Evolutionary conservation across 1,284 basidiomycete genomes (phyloP), one percentile per base, ranked within the genome.

Genomic region (Ustilago cynodontis): DNA sequence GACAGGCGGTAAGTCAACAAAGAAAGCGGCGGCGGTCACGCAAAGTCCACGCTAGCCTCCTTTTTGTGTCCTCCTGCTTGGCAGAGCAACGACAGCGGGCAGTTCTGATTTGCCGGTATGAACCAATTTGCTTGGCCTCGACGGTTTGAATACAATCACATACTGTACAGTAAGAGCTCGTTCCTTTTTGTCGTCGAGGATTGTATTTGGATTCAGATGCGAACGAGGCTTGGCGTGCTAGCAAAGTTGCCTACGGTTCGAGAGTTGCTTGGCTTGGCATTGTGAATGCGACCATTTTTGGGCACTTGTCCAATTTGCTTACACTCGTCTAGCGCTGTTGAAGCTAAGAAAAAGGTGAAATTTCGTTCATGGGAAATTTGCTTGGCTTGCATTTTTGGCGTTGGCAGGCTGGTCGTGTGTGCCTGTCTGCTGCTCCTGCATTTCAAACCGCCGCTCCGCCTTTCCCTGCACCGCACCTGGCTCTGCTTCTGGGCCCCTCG

Each of bases 201-300:
- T 28, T 64, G 47, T 56, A 59, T 47, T 53, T 11, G 11, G 20
- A 24, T 24, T 39, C 11, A 31, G 49, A 39, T 43, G 35, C 33
- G 56, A 39, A 49, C 26, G 50, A 53, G 63, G 58, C 69, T 72
- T 72, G 70, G 65, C 70, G 55, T 16, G 45, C 8, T 28, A 26
- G 47, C 47, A 16, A 43, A 49, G 55, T 60, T 64, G 61, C 70
- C 70, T 56, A 72, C 70, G 70, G 70, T 72, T 72, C 14, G 29
- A 28, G 22, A 45, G 26, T 10, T 72, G 60, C 70, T 67, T 43
- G 57, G 66, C 70, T 72, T 72, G 70, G 70, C 70, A 64, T 56
- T 56, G 43, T 43, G 59, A 59, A 33, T 6, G 31, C 59, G 51
- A n/a, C n/a, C n/a, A n/a, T n/a, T n/a, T n/a, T n/a, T n/a, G n/a